phyloP scores from a whole-genome alignment of 139 green algal species.

The Haematococcus sp. region DNA sequence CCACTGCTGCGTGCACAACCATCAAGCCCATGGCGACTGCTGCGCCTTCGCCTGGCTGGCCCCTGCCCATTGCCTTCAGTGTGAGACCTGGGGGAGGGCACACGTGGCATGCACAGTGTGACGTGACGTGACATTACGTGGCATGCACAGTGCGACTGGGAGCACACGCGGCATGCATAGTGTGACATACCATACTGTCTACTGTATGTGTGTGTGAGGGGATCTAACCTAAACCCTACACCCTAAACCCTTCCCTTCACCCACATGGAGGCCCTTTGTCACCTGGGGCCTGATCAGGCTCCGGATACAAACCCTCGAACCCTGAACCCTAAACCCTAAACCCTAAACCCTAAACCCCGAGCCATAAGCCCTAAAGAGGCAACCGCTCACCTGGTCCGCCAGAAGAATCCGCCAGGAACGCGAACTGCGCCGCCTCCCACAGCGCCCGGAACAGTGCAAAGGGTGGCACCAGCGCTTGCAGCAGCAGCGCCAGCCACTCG shows the following conservation, averaged over 20 bases:
- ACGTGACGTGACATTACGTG: too few relatives aligned
- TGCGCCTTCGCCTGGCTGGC: constrained; percentile 32
- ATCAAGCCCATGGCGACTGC: constrained; percentile 36
- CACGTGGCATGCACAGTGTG: background rate
- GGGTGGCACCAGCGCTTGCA: constrained; percentile 32
- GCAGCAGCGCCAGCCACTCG: constrained; percentile 33
- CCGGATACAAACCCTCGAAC: too few relatives aligned
- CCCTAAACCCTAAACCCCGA: background rate
- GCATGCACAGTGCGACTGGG: background rate
- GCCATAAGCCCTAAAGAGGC: background rate
- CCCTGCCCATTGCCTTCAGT: background rate
- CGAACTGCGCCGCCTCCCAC: constrained; percentile 65
- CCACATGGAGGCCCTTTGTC: too few relatives aligned
- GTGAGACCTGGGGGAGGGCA: background rate
- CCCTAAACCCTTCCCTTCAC: too few relatives aligned
- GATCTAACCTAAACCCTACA: too few relatives aligned
- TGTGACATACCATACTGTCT: too few relatives aligned
- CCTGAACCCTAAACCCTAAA: too few relatives aligned
- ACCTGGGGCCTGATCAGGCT: too few relatives aligned
- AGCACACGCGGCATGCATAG: background rate
- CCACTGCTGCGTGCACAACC: constrained; percentile 18
- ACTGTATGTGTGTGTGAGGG: too few relatives aligned
- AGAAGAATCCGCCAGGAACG: constrained; percentile 63
- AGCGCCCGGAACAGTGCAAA: constrained; percentile 66
- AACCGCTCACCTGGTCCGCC: constrained; percentile 19